Base-by-base conservation (phyloP, 768 basidiomycete genomes). In the Ramaria sp. region DNA sequence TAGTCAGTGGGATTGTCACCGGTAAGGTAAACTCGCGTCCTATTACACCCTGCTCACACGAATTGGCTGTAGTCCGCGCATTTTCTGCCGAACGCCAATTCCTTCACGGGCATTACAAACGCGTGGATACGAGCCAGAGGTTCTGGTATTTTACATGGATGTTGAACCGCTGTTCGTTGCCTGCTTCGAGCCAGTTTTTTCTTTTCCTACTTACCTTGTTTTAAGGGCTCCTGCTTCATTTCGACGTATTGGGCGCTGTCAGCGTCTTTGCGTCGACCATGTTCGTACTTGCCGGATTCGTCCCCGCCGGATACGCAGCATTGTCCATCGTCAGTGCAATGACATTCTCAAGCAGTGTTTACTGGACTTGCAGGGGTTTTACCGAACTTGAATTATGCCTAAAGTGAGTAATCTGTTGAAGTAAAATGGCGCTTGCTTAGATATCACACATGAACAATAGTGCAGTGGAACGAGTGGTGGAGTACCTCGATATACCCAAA, bases 161-260 rank as follows among this genome's bases (percentile, higher is more conserved):
- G 59, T 47, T 54, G 27, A 60, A 60, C 39, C 58, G 59, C 16
- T 60, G 59, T 55, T 25, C 34, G 52, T 54, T 10, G 20, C 10
- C 32, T 20, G 10, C 27, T 20, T 5, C 32, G 20, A 25, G 12
- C 16, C 3, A 47, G 3, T 18, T 9, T 16, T 44, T 34, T 32
- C 16, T 44, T 24, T 5, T 34, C 16, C 13, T 4, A 5, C 34
- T n/a, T 34, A 22, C 45, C 25, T 30, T 24, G 1, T 25, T 52
- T 10, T 20, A 16, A 55, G 53, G 53, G 59, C 52, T 61, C 1
- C 25, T 61, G 38, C 39, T 61, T 3, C 51, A 68, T n/a, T 70
- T 71, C 55, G 70, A 72, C 57, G 55, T 62, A 15, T 63, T 71
- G 15, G 70, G 70, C 15, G 70, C 64, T 9, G 25, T 67, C 12